phyloP scores from a whole-genome alignment of 768 basidiomycete species.

The Porphyrellus cyaneotinctus region DNA sequence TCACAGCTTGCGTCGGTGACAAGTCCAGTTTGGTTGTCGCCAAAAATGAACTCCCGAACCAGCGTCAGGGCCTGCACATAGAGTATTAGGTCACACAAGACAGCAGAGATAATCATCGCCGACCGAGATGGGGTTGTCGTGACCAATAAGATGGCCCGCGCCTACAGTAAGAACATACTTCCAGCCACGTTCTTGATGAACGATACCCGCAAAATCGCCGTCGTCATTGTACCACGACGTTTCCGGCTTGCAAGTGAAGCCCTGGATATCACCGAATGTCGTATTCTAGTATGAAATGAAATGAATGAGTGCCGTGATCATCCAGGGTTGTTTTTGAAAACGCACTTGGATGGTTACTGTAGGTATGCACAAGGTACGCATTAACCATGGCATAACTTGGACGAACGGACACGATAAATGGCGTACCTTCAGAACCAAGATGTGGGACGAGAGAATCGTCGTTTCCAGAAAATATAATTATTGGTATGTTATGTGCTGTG shows the following conservation, averaged over 20 bases:
- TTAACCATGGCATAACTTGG: neutral
- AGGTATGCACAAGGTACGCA: too few species aligned
- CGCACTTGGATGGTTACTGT: conserved; percentile 54
- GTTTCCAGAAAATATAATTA: conserved; percentile 67
- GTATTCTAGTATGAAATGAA: conserved; percentile 53
- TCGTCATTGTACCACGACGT: conserved; percentile 64
- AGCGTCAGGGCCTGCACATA: conserved; percentile 52
- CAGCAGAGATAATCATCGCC: conserved; percentile 20
- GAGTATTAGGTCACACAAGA: neutral
- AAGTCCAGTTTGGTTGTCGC: conserved; percentile 55
- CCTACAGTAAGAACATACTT: conserved; percentile 37
- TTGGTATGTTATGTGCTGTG: conserved; percentile 43
- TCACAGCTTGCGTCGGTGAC: conserved; percentile 34
- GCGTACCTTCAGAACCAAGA: conserved; percentile 56
- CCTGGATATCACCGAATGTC: conserved; percentile 73
- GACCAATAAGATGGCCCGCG: conserved; percentile 40
- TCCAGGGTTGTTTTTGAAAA: neutral
- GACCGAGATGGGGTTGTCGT: conserved; percentile 43
- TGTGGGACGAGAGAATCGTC: conserved; percentile 66
- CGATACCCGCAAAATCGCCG: conserved; percentile 59
- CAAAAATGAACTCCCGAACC: conserved; percentile 63
- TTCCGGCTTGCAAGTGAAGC: conserved; percentile 64
- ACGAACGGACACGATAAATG: neutral
- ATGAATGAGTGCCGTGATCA: neutral
- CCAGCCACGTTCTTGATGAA: conserved; percentile 71